A percentile compares a stretch with the other conserved stretches of the same genome.
phyloP scores from a whole-genome alignment of 75 land plant species.

The Pinus albicaulis region DNA sequence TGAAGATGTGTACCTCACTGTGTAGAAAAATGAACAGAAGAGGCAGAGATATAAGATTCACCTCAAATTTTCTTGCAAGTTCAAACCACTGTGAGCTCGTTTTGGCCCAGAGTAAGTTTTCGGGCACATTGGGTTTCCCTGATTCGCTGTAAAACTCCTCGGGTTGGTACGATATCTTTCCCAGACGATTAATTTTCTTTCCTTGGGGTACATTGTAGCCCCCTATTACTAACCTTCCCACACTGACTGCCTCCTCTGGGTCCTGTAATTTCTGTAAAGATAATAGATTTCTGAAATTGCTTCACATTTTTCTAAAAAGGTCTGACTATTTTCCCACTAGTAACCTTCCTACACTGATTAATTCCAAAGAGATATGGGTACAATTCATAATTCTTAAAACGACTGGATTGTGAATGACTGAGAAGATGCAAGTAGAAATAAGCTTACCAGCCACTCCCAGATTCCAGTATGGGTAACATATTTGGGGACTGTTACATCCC shows the following conservation, averaged over 20 bases:
- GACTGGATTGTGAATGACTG: too few relatives aligned
- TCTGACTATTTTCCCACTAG: too few relatives aligned
- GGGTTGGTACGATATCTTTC: conserved; percentile 14
- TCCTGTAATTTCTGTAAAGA: background rate
- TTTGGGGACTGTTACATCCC: conserved; percentile 30
- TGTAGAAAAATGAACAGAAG: too few relatives aligned
- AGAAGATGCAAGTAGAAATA: too few relatives aligned
- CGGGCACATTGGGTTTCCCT: conserved; percentile 8
- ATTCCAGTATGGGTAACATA: conserved; percentile 30
- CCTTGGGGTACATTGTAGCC: conserved; percentile 20
- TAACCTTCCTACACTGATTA: too few relatives aligned
- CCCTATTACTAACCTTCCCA: conserved; percentile 21
- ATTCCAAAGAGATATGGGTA: too few relatives aligned
- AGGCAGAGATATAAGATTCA: background rate
- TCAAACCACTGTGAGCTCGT: conserved; percentile 2
- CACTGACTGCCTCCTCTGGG: background rate
- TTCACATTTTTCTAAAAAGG: too few relatives aligned
- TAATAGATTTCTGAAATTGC: background rate
- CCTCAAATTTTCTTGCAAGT: conserved; percentile 3
- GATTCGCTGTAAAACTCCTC: conserved; percentile 9
- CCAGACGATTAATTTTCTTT: conserved; percentile 10
- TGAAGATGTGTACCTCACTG: too few relatives aligned
- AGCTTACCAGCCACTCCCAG: conserved; percentile 27
- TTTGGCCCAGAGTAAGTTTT: conserved; percentile 5
- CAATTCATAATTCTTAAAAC: too few relatives aligned